Base-by-base conservation (phyloP, 352 stramenopile species). In the Phytophthora palmivora region DNA sequence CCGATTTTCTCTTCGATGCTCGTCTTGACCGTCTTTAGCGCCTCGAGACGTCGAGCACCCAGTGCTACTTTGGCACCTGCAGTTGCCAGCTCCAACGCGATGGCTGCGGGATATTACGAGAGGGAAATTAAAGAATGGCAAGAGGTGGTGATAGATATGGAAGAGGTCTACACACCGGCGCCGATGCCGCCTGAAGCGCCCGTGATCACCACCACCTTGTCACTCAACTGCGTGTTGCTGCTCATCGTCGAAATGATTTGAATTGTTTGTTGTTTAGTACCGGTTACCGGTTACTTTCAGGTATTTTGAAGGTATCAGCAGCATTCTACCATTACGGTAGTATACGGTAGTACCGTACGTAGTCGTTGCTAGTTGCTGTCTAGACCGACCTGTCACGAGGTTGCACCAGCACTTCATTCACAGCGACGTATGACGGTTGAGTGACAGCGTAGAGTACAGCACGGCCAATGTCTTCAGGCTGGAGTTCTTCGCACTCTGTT, bases 371-470 rank as follows among this genome's bases (percentile, higher is more conserved):
- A n/a, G n/a, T 28, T 28, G 24, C 24, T 28, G 24, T 41, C 19
- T 79, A 88, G 28, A 82, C 79, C n/a, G 78, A 77, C 58, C 95
- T 83, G 62, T 96, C 89, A 19, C 88, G 82, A n/a, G 89, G 84
- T 59, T 97, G 86, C 34, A 97, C 87, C 24, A 97, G 76, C 19
- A 97, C 72, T 58, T 92, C 87, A 67, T 97, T 97, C 39, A 97
- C 82, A n/a, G 87, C 84, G 12, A 96, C 85, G 70, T 96, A 88
- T 16, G 73, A 38, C 10, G 91, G 89, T 41, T 92, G 85, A 9
- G 79, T 89, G 44, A 96, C 75, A 5, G 88, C 86, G 58, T 93
- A 96, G 24, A 97, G 46, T 16, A 97, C 89, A 4, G 89, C 88
- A 43, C 86, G 76, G 6, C 79, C 89, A 28, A 97, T 71, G 61